These are phyloP conservation scores for Blastocystis hominis DNA, from an alignment of 352 stramenopile genomes.

Conservation along the genomic window DNA sequence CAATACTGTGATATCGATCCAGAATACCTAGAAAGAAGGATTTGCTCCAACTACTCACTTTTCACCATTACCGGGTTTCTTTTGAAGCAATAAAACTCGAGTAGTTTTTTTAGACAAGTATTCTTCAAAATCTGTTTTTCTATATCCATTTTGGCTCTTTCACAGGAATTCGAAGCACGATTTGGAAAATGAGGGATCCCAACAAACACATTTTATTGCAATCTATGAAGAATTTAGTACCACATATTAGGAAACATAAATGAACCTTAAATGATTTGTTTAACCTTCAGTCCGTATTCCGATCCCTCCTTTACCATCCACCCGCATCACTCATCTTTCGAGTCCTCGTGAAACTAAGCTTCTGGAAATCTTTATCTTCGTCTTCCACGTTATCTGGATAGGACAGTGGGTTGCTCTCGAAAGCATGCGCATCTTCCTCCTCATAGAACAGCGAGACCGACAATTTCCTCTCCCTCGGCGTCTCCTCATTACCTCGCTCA, in stretches of 20 bases:
- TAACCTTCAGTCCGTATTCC: too few species aligned
- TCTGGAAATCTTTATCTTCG: constrained; percentile 45
- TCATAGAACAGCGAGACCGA: constrained; percentile 43
- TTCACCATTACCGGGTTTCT: not conserved
- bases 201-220: constrained; percentile 7
- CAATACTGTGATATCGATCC: not conserved
- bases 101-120: constrained; percentile 27
- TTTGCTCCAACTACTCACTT: not conserved
- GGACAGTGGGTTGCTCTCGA: constrained; percentile 47
- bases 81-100: not conserved
- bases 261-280: too few species aligned
- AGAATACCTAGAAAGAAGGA: not conserved
- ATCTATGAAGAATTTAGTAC: too few species aligned
- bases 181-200: constrained; percentile 14
- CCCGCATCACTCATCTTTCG: constrained; percentile 50
- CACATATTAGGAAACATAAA: too few species aligned
- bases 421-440: constrained; percentile 21
- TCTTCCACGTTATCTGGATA: constrained; percentile 21
- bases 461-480: not conserved
- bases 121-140: constrained; percentile 7
- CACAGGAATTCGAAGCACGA: not conserved
- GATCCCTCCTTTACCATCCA: not conserved
- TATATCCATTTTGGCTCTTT: not conserved
- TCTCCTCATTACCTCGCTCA: not conserved
- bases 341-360: constrained; percentile 32